A percentile compares a stretch with the other conserved stretches of the same genome.
phyloP scores from a whole-genome alignment of 495 filamentous ascomycete species.

The Aspergillus sclerotioniger region DNA sequence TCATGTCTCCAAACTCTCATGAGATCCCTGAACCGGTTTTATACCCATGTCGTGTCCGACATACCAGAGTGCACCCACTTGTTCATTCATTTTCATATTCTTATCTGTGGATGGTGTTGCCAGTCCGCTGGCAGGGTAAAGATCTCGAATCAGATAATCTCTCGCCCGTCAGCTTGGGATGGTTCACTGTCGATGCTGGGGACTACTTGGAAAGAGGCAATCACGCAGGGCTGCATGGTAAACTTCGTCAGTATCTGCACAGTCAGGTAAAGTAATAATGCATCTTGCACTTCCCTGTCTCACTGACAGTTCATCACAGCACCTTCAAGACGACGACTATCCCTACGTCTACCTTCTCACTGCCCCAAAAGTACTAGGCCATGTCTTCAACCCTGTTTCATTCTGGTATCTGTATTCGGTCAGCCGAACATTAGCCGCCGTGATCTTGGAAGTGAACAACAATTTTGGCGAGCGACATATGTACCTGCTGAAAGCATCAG shows the following conservation, averaged over 20 bases:
- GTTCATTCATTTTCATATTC: conserved; percentile 6
- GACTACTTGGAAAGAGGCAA: conserved; percentile 4
- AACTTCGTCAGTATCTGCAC: neutral
- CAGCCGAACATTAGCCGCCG: neutral
- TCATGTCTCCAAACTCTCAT: neutral
- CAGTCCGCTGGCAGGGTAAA: neutral
- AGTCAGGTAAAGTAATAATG: neutral
- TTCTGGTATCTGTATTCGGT: conserved; percentile 12
- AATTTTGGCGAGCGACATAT: conserved; percentile 10
- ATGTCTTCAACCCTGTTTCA: conserved; percentile 10
- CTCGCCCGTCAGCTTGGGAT: neutral
- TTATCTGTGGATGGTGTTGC: conserved; percentile 2
- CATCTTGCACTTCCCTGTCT: neutral
- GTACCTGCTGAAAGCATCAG: conserved; percentile 2
- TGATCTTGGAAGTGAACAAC: conserved; percentile 10
- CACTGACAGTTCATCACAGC: conserved; percentile 1
- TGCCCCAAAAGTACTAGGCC: conserved; percentile 1
- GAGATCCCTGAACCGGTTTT: neutral
- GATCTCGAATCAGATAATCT: neutral
- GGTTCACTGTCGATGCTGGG: neutral
- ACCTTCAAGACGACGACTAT: neutral
- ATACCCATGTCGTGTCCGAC: conserved; percentile 3
- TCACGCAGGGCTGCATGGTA: neutral
- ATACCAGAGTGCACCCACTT: neutral
- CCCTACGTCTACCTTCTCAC: conserved; percentile 2